phyloP scores from a whole-genome alignment of 208 protist species.

The Crithidia thermophila region DNA sequence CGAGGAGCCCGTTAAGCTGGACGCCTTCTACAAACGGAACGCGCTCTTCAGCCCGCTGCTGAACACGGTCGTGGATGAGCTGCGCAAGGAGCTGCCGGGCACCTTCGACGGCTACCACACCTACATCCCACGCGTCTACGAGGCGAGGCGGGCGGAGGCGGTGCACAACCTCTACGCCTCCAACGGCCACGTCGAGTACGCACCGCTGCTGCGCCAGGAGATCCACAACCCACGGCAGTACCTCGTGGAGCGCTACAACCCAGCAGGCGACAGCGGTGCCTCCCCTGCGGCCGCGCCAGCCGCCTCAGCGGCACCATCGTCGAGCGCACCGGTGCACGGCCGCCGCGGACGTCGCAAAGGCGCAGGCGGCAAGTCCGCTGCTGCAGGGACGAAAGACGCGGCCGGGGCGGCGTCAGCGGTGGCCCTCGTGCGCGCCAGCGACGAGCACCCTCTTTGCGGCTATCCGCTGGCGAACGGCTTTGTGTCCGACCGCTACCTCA shows the following conservation, averaged over 20 bases:
- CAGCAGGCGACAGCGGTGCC: conserved; percentile 18
- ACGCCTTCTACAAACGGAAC: conserved; percentile 61
- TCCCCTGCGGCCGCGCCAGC: not conserved
- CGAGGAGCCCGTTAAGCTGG: conserved; percentile 57
- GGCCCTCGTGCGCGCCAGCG: conserved; percentile 35
- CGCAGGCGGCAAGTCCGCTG: conserved; percentile 9
- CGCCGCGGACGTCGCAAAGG: conserved; percentile 30
- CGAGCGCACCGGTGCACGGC: conserved; percentile 10
- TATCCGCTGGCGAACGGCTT: conserved; percentile 63
- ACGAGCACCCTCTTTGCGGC: conserved; percentile 58
- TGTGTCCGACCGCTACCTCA: conserved; percentile 59
- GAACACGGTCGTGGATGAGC: conserved; percentile 34
- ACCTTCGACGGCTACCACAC: conserved; percentile 43
- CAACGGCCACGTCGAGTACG: conserved; percentile 79
- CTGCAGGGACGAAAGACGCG: not conserved
- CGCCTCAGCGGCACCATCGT: not conserved
- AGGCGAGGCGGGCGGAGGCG: conserved; percentile 40
- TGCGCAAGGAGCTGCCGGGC: conserved; percentile 56
- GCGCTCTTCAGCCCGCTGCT: conserved; percentile 58
- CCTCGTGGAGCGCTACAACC: conserved; percentile 62
- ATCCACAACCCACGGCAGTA: conserved; percentile 69
- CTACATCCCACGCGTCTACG: conserved; percentile 63
- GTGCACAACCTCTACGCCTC: conserved; percentile 79
- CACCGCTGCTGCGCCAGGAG: conserved; percentile 45
- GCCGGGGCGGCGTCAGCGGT: not conserved